Evolutionary conservation across 768 basidiomycete genomes (phyloP).

Genomic region (Lactarius trivialis): DNA sequence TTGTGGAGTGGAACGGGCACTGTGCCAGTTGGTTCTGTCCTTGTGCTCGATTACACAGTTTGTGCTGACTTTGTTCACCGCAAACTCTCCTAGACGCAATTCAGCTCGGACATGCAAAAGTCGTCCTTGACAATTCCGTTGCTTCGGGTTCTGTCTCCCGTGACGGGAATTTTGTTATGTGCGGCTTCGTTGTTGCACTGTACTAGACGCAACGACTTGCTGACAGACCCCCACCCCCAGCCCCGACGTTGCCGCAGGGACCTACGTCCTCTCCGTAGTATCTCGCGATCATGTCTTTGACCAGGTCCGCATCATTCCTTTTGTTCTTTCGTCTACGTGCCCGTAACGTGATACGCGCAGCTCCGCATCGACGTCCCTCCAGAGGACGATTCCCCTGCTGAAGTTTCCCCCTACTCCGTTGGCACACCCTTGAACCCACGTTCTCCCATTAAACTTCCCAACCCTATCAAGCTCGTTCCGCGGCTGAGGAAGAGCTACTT

Average conservation of each 20-base stretch:
- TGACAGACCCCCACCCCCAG: conserved; percentile 33
- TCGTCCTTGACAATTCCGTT: conserved; percentile 53
- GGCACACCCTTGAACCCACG: conserved; percentile 65
- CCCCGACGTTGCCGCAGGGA: conserved; percentile 60
- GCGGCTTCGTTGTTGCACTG: conserved; percentile 24
- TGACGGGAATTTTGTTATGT: conserved; percentile 66
- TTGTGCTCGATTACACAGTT: neutral
- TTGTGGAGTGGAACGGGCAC: conserved; percentile 63
- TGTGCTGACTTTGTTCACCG: conserved; percentile 14
- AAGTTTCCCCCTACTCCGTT: conserved; percentile 56
- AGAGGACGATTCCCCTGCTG: conserved; percentile 36
- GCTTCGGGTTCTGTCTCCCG: conserved; percentile 46
- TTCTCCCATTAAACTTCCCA: conserved; percentile 46
- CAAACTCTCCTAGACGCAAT: conserved; percentile 20
- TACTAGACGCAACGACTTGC: neutral
- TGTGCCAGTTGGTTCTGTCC: conserved; percentile 45
- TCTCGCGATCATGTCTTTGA: conserved; percentile 68
- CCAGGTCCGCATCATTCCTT: conserved; percentile 38
- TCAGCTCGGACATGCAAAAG: conserved; percentile 50
- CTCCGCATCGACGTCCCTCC: conserved; percentile 56
- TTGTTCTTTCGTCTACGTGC: neutral
- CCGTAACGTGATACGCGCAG: conserved; percentile 32
- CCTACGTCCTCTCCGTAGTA: conserved; percentile 60
- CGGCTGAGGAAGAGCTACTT: conserved; percentile 58
- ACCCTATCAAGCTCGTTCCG: conserved; percentile 54